Percentiles rank a stretch among this genome's conserved stretches.
Conservation (phyloP, 2,329 filamentous ascomycete species). For the Fusarium drepaniforme region DNA sequence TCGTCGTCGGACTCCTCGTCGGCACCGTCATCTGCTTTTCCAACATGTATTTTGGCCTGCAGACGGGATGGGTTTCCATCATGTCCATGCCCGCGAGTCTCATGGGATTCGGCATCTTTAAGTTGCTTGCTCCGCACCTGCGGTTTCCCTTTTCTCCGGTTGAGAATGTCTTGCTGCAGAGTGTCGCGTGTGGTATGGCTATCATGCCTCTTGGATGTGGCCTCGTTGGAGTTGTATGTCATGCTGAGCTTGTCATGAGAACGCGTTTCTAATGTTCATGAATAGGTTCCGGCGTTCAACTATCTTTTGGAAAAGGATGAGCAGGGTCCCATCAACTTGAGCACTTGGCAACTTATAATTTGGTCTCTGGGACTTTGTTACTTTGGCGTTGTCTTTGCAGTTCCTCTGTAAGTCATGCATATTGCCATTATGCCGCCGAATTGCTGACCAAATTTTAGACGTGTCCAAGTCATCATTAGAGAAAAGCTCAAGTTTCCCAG, state of each 20-base stretch:
- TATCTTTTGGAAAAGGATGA: constrained; percentile 84
- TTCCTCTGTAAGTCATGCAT: constrained; percentile 71
- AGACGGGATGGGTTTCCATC: constrained; percentile 79
- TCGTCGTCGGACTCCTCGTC: constrained; percentile 83
- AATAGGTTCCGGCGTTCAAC: constrained; percentile 85
- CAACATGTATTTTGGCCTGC: constrained; percentile 99
- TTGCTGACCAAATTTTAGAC: constrained; percentile 50
- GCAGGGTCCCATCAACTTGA: constrained; percentile 79
- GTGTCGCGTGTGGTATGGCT: constrained; percentile 93
- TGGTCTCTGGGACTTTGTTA: constrained; percentile 96
- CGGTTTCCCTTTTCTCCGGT: constrained; percentile 89
- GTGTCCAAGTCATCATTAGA: constrained; percentile 91
- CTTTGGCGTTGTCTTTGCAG: constrained; percentile 96
- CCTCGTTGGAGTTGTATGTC: constrained; percentile 84
- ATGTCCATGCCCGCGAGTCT: constrained; percentile 98
- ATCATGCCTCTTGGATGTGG: constrained; percentile 97
- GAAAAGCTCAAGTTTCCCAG: constrained; percentile 96
- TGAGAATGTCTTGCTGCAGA: constrained; percentile 97
- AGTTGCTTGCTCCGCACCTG: constrained; percentile 78
- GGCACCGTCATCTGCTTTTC: constrained; percentile 94
- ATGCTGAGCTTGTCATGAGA: background rate
- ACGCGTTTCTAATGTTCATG: constrained; percentile 7
- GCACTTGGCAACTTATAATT: constrained; percentile 81
- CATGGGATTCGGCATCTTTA: constrained; percentile 96
- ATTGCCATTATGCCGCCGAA: background rate